Base-by-base conservation (phyloP, 2,329 filamentous ascomycete genomes). In the Leptosphaerulina australis region DNA sequence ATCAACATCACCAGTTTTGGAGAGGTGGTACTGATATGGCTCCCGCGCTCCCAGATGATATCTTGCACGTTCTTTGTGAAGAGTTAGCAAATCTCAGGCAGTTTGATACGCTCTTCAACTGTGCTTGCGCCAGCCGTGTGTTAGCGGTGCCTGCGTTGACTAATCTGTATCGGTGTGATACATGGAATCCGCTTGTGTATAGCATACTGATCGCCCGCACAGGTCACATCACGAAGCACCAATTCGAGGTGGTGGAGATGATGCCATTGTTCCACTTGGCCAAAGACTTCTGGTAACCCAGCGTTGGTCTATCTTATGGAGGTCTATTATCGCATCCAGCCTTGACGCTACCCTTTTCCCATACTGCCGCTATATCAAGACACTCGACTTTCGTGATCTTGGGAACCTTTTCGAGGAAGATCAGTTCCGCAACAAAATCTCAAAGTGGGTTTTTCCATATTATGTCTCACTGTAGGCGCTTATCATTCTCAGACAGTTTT, bases 311-410 rank as follows among this genome's bases (percentile, higher is more conserved):
- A 77, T 82, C 5, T 69, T 88, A 38, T 91, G 88, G 88, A 81
- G 82, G 40, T 85, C 85, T 2, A 82, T 90, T 57, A 81, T 88
- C 49, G 74, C 84, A 6, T 90, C 87, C 7, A 84, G 84, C 49
- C 71, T 86, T 33, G 82, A 79, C 18, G 72, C 76, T 56, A 88
- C 87, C 0, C 73, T 83, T 14, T 87, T 84, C 55, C 86, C 87
- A 0, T 91, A 91, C 66, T 88, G 83, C 61, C 67, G 82, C 28
- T 89, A 88, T 69, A 81, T 90, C 46, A 83, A 81, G 47, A 77
- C 79, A 20, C 75, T 91, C 28, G 83, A 87, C 57, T 77, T 90
- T 8, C 77, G 83, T 44, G 83, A 87, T 62, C 76, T 90, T 1
- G 72, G 76, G 9, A 74, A 83, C 30, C 75, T 88, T 17, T 75